Conservation (phyloP, 2,329 filamentous ascomycete genomes). For the Aspergillus tanneri region DNA sequence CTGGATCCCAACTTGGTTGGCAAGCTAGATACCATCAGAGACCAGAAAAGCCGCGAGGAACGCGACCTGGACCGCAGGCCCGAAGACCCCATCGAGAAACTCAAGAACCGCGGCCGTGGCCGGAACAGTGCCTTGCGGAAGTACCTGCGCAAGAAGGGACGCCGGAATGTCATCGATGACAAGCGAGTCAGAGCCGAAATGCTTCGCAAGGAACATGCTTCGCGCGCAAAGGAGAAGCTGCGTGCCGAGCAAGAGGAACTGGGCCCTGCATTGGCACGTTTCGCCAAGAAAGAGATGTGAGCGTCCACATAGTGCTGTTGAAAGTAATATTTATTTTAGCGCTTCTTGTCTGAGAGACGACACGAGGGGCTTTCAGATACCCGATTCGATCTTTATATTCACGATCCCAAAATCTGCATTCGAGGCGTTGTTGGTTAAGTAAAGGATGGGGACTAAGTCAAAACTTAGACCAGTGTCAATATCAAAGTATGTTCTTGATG, state of each 20-base stretch:
- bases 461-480: background rate
- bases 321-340: constrained; percentile 10
- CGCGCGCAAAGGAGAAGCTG: constrained; percentile 66
- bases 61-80: constrained; percentile 74
- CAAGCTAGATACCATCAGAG: constrained; percentile 76
- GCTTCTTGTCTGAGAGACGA: constrained; percentile 1
- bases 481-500: background rate
- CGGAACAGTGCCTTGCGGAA: constrained; percentile 87
- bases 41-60: constrained; percentile 73
- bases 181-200: constrained; percentile 84
- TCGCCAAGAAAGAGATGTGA: constrained; percentile 64
- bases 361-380: constrained; percentile 17
- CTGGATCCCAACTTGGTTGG: constrained; percentile 91
- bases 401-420: constrained; percentile 5
- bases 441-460: background rate
- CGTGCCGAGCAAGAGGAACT: constrained; percentile 70
- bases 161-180: constrained; percentile 94
- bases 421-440: background rate
- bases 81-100: constrained; percentile 56
- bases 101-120: constrained; percentile 77
- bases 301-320: constrained; percentile 7
- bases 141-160: constrained; percentile 86
- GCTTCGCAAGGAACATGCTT: constrained; percentile 67
- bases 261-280: constrained; percentile 81
- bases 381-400: constrained; percentile 5